Conservation (phyloP, 768 basidiomycete genomes). For the Trametes villosa region DNA sequence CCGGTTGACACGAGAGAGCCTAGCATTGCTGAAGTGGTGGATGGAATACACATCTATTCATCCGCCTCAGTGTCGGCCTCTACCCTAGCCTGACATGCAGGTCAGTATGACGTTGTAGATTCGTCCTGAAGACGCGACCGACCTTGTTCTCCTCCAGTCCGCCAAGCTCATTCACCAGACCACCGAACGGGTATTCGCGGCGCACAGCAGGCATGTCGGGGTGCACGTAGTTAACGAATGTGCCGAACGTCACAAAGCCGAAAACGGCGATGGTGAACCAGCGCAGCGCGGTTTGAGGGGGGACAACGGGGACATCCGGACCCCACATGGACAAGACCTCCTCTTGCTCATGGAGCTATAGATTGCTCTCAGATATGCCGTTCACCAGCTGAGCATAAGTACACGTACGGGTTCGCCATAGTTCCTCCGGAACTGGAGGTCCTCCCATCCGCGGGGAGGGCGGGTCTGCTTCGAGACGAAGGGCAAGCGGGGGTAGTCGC, state of each 20-base stretch:
- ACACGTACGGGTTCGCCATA: slow-evolving; percentile 73
- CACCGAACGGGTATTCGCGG: slow-evolving; percentile 77
- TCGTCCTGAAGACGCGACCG: slow-evolving; percentile 22
- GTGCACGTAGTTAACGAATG: slow-evolving; percentile 57
- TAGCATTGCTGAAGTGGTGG: not conserved
- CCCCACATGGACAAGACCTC: slow-evolving; percentile 89
- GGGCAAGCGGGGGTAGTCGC: slow-evolving; percentile 75
- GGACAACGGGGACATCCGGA: slow-evolving; percentile 70
- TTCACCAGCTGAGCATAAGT: no score
- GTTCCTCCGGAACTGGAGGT: slow-evolving; percentile 75
- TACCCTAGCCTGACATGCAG: slow-evolving; percentile 40
- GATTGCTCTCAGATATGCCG: slow-evolving; percentile 1
- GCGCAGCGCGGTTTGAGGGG: slow-evolving; percentile 61
- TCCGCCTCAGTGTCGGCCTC: slow-evolving; percentile 39
- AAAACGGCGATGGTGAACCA: slow-evolving; percentile 66
- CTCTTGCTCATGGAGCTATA: slow-evolving; percentile 78
- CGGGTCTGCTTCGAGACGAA: slow-evolving; percentile 66
- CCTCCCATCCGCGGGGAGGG: slow-evolving; percentile 73
- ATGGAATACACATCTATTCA: slow-evolving; percentile 26
- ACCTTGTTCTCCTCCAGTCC: slow-evolving; percentile 83
- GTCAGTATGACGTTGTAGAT: not conserved
- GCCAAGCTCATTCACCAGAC: slow-evolving; percentile 77
- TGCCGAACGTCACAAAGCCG: slow-evolving; percentile 68
- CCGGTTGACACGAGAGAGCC: not conserved
- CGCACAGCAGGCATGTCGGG: slow-evolving; percentile 69